A percentile compares a stretch with the other conserved stretches of the same genome.
phyloP scores from a whole-genome alignment of 2,329 filamentous ascomycete species.

The Diaporthe batatas region DNA sequence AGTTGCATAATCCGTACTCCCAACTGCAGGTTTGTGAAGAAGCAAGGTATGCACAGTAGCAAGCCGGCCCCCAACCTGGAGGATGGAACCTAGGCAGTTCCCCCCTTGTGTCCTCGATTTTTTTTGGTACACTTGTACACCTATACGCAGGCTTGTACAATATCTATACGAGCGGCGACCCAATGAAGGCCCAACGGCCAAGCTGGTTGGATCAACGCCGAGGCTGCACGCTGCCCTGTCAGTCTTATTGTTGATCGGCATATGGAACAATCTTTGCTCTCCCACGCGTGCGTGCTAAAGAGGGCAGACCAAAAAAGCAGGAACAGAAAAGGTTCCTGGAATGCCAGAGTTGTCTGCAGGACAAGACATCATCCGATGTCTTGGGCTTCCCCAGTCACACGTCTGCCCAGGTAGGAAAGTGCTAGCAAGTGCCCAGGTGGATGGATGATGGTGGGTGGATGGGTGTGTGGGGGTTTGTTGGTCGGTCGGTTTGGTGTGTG shows the following conservation, averaged over 20 bases:
- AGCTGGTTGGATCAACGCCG: neutral
- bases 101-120: neutral
- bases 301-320: neutral
- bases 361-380: slow-evolving; percentile 13
- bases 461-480: neutral
- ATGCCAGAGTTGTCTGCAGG: neutral
- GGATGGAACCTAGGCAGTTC: neutral
- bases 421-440: neutral
- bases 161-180: neutral
- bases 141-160: too few relatives aligned
- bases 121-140: neutral
- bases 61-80: slow-evolving; percentile 1
- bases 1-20: neutral
- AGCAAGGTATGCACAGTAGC: slow-evolving; percentile 5
- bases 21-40: neutral
- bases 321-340: neutral
- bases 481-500: neutral
- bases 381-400: neutral
- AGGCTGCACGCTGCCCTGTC: neutral
- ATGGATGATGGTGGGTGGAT: neutral
- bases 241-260: neutral
- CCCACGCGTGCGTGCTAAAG: neutral
- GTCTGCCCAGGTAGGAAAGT: neutral
- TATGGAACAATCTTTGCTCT: neutral
- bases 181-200: neutral